A percentile compares a stretch with the other conserved stretches of the same genome.
Evolutionary conservation across 106 monocot genomes (phyloP).

Genomic region (Posidonia australis): DNA sequence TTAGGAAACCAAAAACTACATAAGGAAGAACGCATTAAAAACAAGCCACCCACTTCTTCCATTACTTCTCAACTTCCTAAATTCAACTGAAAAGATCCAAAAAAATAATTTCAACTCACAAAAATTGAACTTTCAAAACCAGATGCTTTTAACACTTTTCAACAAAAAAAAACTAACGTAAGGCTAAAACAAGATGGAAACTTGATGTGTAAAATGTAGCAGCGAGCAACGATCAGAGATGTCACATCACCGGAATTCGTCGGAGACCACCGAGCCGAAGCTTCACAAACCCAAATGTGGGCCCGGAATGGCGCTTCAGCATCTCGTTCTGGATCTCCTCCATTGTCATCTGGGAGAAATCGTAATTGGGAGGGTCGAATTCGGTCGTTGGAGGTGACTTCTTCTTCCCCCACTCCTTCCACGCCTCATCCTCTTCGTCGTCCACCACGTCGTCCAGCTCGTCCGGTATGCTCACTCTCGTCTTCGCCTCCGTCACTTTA

Average conservation of each 20-base stretch:
- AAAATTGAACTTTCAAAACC: too few species aligned
- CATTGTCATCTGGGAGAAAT: slow-evolving; percentile 46
- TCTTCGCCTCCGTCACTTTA: slow-evolving; percentile 17
- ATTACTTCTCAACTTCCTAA: neutral
- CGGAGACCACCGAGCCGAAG: slow-evolving; percentile 31
- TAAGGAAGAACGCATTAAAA: neutral
- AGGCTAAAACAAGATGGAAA: neutral
- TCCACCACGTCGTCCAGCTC: slow-evolving; percentile 74
- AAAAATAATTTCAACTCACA: neutral
- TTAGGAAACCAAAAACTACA: too few species aligned
- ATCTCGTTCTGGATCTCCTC: slow-evolving; percentile 69
- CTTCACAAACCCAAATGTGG: slow-evolving; percentile 83
- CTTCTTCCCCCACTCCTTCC: slow-evolving; percentile 76
- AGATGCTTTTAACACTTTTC: too few species aligned
- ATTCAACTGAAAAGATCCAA: neutral
- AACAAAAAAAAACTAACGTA: too few species aligned
- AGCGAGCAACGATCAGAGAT: neutral
- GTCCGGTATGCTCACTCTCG: slow-evolving; percentile 64
- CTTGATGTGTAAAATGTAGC: too few species aligned
- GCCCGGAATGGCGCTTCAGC: slow-evolving; percentile 58
- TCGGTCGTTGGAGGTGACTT: slow-evolving; percentile 6
- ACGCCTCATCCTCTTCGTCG: slow-evolving; percentile 84
- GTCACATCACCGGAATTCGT: neutral
- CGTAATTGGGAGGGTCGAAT: slow-evolving; percentile 24
- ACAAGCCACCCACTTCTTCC: neutral